Evolutionary conservation across 495 filamentous ascomycete species (phyloP), one percentile per base, ranked within the genome.

Genomic region (Aspergillus ostianus): DNA sequence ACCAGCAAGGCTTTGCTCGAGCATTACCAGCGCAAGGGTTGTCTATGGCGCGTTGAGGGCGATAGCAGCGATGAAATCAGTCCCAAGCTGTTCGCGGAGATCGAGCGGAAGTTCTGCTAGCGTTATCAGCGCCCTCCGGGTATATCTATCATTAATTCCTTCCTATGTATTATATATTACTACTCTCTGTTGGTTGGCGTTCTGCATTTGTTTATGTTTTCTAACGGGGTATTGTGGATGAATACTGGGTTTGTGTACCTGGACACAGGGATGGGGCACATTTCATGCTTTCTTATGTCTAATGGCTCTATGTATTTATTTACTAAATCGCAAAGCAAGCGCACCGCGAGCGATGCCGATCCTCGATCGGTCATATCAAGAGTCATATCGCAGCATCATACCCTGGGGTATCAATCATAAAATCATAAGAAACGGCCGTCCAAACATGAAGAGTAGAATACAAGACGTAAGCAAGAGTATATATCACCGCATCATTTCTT

Each of bases 1-100:
- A 91, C 89, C 2, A 96, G 91, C 71, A 78, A 84, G 66, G 89
- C 91, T 17, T 74, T 98, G 50, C 76, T 98, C 12, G 88, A 96
- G 61, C 90, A 96, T 73, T 98, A 98, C 70, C 87, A 90, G 20
- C 82, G 82, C 61, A 87, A 88, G 64, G 91, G 91, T n/a, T 87
- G 96, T 32, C 72, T 98, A 57, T 93, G 88, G 90, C 88, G 87
- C 30, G 92, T 97, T 3, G 75, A 89, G 62, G 94, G 94, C 9
- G 84, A 93, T 66, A 90, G 86, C 63, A 95, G 90, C 63, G 89
- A 98, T 72, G 93, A 98, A 81, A 98, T 98, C 55, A 92, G 83
- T 18, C 94, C 94, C 8, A 84, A 90, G 75, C 74, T 98, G 13
- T 86, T 90, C 65, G 77, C 79, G 9, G 93, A 96, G 73, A 86